Percentiles rank a stretch among this genome's conserved stretches.
phyloP scores from a whole-genome alignment of 1,139 yeast genomes.

The Geotrichum europaeum region DNA sequence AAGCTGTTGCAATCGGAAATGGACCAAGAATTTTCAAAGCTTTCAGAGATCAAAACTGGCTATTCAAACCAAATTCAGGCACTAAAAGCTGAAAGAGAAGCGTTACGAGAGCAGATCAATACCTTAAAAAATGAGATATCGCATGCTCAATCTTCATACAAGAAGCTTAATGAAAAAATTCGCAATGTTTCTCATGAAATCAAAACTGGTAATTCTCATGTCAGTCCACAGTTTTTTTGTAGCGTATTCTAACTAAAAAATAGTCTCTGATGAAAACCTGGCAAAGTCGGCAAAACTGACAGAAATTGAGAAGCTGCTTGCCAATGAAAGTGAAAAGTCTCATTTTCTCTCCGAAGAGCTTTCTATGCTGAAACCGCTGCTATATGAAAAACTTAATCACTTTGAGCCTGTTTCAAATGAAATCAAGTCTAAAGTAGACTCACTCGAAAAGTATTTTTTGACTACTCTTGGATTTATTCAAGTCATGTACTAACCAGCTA shows the following conservation, averaged over 20 bases:
- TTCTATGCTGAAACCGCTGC: slow-evolving; percentile 5
- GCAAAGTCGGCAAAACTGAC: slow-evolving; percentile 2
- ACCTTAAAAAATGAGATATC: not conserved
- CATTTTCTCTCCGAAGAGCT: slow-evolving; percentile 4
- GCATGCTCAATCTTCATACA: not conserved
- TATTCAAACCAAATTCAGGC: slow-evolving; percentile 1
- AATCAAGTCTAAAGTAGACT: not conserved
- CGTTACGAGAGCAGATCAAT: not conserved
- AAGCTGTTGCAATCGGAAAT: slow-evolving; percentile 6
- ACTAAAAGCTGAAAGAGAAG: slow-evolving; percentile 1
- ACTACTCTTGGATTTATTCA: not conserved
- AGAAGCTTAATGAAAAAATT: not conserved
- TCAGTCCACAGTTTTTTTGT: not conserved
- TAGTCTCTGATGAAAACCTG: slow-evolving; percentile 4
- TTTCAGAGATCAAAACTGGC: slow-evolving; percentile 2
- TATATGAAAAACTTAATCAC: not conserved
- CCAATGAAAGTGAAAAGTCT: slow-evolving; percentile 4
- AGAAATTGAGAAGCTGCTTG: not conserved
- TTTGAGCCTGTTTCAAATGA: not conserved
- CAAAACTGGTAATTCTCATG: slow-evolving; percentile 1
- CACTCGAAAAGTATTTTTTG: slow-evolving; percentile 1
- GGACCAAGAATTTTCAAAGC: slow-evolving; percentile 4
- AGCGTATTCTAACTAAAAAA: not conserved
- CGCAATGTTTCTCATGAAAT: not conserved
- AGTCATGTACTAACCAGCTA: not conserved